Base-by-base conservation (phyloP, 441 rosid genomes). In the Sinapis alba region DNA sequence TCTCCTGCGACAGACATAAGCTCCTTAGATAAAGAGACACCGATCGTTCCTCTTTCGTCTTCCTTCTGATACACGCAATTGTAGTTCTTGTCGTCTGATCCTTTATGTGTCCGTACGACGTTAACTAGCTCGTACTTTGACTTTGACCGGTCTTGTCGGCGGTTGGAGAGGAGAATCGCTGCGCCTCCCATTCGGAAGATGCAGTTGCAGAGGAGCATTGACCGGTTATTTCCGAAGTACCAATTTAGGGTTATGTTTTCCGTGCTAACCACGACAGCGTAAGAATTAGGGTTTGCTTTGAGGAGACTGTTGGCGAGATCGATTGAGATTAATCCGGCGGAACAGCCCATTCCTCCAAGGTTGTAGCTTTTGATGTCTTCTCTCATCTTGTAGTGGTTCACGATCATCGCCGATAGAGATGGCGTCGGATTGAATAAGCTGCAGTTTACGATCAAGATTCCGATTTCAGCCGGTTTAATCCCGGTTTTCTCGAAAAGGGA, bases 281-380 rank as follows among this genome's bases (percentile, higher is more conserved):
- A 90, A 0, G 89, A 77, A 81, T 90, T 89, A 11, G 96, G 93
- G 68, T 88, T 86, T 51, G 88, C 91, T 81, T 82, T 86, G 26
- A 94, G 97, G 30, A 94, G 97, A 69, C 86, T 85, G 81, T 84
- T 89, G 4, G 97, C 98, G 0, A 94, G 90, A 50, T 87, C 97
- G 36, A 94, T 78, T 0, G 98, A 92, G 77, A 92, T 89, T 43
- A 94, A 82, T 16, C 98, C 97, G 0, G 98, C 98, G 61, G 97
- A 92, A 78, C 98, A 94, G 27, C 97, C 98, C 98, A 94, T 94
- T 30, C 98, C 97, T 6, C 97, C 97, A 0, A 94, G 87, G 76
- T 92, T 94, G 72, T 87, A 89, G 84, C 90, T 89, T 70, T 81
- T 79, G 62, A 89, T 89, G 68, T 91, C 88, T 3, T 84, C 83